These are phyloP conservation scores for Scenedesmus sp. DNA, from an alignment of 163 green algal genomes.

Conservation along the genomic window DNA sequence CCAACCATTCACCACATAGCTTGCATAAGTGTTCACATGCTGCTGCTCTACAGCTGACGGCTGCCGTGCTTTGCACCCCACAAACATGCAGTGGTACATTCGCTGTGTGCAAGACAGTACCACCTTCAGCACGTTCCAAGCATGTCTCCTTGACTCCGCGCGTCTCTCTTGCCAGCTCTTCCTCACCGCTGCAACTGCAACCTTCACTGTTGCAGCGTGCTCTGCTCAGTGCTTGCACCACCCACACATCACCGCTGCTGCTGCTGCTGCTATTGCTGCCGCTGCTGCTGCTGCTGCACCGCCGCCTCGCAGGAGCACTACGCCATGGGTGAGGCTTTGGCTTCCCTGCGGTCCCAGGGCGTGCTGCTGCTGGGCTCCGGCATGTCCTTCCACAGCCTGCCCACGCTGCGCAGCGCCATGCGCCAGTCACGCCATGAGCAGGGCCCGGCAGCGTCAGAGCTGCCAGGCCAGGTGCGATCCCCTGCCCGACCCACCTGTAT, in stretches of 20 bases:
- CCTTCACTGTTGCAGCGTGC: not conserved
- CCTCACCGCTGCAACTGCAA: not conserved
- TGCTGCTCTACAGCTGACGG: too few relatives aligned
- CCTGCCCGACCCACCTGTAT: too few relatives aligned
- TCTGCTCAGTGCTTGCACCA: too few relatives aligned
- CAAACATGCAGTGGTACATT: too few relatives aligned
- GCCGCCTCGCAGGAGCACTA: not conserved
- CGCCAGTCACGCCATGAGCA: not conserved
- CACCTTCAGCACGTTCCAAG: too few relatives aligned
- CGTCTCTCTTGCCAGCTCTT: too few relatives aligned
- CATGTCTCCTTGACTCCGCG: too few relatives aligned
- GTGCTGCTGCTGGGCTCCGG: slow-evolving; percentile 79
- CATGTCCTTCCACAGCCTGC: slow-evolving; percentile 79
- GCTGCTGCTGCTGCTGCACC: not conserved
- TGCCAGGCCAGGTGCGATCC: not conserved
- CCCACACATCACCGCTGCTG: not conserved
- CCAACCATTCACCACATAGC: too few relatives aligned
- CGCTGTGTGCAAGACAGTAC: too few relatives aligned
- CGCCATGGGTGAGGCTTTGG: slow-evolving; percentile 62
- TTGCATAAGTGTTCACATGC: too few relatives aligned
- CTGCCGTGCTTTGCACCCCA: too few relatives aligned
- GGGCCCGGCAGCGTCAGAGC: not conserved
- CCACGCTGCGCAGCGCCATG: slow-evolving; percentile 41
- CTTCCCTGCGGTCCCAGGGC: slow-evolving; percentile 74
- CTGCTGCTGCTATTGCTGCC: not conserved